Evolutionary conservation across 768 basidiomycete genomes (phyloP), one percentile per base, ranked within the genome.

Genomic region (Clitopilus passeckerianus): DNA sequence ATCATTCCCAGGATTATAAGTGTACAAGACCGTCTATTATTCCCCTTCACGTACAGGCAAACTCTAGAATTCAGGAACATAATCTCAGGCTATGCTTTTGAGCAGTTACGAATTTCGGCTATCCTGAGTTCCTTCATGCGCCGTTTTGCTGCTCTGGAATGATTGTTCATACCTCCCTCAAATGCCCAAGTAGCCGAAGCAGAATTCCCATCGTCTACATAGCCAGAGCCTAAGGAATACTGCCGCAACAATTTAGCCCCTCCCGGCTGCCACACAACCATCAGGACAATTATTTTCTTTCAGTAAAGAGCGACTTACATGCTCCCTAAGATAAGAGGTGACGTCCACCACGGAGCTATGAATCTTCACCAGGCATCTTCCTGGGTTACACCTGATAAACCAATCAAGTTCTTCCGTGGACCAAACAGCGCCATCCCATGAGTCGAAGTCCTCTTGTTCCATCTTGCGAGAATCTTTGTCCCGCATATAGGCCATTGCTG

Each of bases 121-220:
- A 86, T 64, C 56, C 79, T 71, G 37, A 86, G 65, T 53, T 80
- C 74, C n/a, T 65, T 62, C 78, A 86, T 76, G 46, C 77, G 72
- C 63, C 71, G 73, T 61, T 71, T 75, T 14, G 86, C 85, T 3
- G 80, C 79, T n/a, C 80, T 75, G 14, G 86, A 85, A 64, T 91
- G 89, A 58, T 84, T 84, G 66, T 91, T 93, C 65, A 89, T 72
- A 14, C 88, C 89, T 15, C 89, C 88, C 58, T 80, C 76, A 72
- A 89, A 91, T 0, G 88, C 86, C 78, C 81, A 82, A 6, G 79
- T 86, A 78, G 58, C 70, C n/a, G n/a, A n/a, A 71, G 70, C 74
- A 70, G 2, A 34, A 18, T 37, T 54, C 63, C 61, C 30, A n/a
- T 54, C 6, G 53, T 60, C 35, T 55, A 63, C 61, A 37, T 63